Base-by-base conservation (phyloP, 73 alveolate species). In the Durusdinium trenchii region DNA sequence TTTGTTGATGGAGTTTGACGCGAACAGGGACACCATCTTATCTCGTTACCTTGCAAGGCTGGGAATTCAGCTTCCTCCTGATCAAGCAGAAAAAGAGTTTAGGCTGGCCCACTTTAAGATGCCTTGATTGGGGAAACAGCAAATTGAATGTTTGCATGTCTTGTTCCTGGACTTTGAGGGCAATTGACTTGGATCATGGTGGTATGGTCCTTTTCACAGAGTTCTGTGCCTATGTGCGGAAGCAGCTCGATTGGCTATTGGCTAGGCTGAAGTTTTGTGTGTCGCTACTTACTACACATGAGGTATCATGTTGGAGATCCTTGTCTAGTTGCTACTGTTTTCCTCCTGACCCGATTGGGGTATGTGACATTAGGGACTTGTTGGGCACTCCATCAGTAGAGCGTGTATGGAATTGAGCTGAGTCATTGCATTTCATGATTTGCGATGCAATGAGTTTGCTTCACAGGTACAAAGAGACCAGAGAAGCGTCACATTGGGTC, bases 121-220 rank as follows among this genome's bases (percentile, higher is more conserved):
- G n/a, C n/a, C n/a, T n/a, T n/a, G n/a, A n/a, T n/a, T n/a, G n/a
- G n/a, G n/a, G n/a, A n/a, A n/a, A n/a, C n/a, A n/a, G n/a, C n/a
- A n/a, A n/a, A n/a, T n/a, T n/a, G n/a, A n/a, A n/a, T n/a, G n/a
- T n/a, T n/a, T n/a, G n/a, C n/a, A n/a, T n/a, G n/a, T n/a, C n/a
- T n/a, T n/a, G n/a, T n/a, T n/a, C n/a, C 1, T n/a, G n/a, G n/a
- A n/a, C n/a, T n/a, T n/a, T n/a, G 10, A 52, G 81, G 54, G 26
- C 64, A 3, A 91, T 91, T 30, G 97, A 91, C 97, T 45, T 91
- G 76, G 97, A 91, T 57, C 76, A 69, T 38, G 97, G 97, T 36
- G 97, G 97, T 28, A 69, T 67, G 97, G 60, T 91, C 60, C 97
- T 67, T 45, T 91, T 91, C 89, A 91, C 87, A 7, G 97, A 91